Base-by-base conservation (phyloP, 1,284 basidiomycete species). In the Sporisorium scitamineum region DNA sequence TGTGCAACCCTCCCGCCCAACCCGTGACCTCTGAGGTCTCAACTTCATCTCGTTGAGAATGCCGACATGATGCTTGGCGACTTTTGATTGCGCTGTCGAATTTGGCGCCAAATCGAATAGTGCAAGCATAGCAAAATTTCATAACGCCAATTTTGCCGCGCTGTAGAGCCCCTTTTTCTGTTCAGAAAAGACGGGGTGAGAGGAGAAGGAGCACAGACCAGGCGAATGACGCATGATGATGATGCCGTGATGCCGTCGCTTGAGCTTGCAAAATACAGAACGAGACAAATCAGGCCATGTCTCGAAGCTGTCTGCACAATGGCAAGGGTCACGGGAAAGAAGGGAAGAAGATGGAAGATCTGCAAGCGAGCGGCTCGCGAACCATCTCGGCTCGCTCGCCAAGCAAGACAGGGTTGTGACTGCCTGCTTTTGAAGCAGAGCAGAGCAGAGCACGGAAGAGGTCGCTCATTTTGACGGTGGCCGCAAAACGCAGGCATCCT, bases 341-440 rank as follows among this genome's bases (percentile, higher is more conserved):
- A 48, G 37, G 20, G n/a, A 18, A 53, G 37, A 2, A n/a, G 22
- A 37, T 20, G 26, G 48, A 20, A 2, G 29, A 45, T 56, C 50
- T 42, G 32, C 53, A 69, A 63, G 61, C 66, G 61, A 69, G 66
- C 66, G 59, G 59, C 42, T 53, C 29, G 42, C 29, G 59, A 58
- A 29, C 51, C 58, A 56, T 67, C 58, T 60, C 64, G 54, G 58
- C 58, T 67, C 27, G 47, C 26, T 47, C 26, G 42, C 32, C 31
- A 42, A 44, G 61, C 52, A 61, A 24, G 14, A 31, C 27, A 20
- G 39, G 16, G n/a, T n/a, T n/a, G n/a, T n/a, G n/a, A 42, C 41
- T 41, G 5, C 5, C 2, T 41, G 39, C 16, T 41, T n/a, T n/a
- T n/a, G n/a, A n/a, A n/a, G n/a, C n/a, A n/a, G n/a, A n/a, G n/a